A percentile compares a stretch with the other conserved stretches of the same genome.
Conservation (phyloP, 768 basidiomycete genomes). For the Phylloporus sp. region DNA sequence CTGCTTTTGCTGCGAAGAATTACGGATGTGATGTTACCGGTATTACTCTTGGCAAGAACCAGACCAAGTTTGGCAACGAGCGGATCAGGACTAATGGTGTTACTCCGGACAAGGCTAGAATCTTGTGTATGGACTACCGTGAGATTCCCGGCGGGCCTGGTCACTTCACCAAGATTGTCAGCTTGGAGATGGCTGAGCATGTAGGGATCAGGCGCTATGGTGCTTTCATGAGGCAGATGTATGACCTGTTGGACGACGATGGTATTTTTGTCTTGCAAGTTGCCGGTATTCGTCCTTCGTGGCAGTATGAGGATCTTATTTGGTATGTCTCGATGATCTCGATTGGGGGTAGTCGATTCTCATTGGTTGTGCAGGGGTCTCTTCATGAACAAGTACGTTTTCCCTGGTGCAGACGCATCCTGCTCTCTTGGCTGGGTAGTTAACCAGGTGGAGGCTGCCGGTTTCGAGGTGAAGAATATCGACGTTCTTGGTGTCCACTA, state of each 20-base stretch:
- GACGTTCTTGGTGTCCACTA: slow-evolving; percentile 98
- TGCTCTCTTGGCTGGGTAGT: slow-evolving; percentile 96
- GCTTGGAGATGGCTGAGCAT: slow-evolving; percentile 99
- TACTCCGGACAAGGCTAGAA: slow-evolving; percentile 70
- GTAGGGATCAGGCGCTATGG: slow-evolving; percentile 93
- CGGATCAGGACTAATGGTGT: slow-evolving; percentile 80
- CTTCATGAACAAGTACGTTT: slow-evolving; percentile 98
- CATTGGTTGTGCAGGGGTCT: slow-evolving; percentile 58
- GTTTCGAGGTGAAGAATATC: slow-evolving; percentile 94
- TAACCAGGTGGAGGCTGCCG: slow-evolving; percentile 78
- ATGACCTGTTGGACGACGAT: slow-evolving; percentile 90
- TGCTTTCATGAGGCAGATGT: slow-evolving; percentile 86
- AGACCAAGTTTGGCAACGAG: slow-evolving; percentile 88
- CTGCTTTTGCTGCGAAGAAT: slow-evolving; percentile 95
- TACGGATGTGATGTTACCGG: slow-evolving; percentile 96
- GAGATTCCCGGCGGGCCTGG: slow-evolving; percentile 76
- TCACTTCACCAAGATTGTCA: slow-evolving; percentile 90
- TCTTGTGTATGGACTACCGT: slow-evolving; percentile 90
- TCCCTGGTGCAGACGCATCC: slow-evolving; percentile 97
- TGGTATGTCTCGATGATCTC: slow-evolving; percentile 49
- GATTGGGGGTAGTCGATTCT: neutral
- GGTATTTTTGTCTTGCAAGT: slow-evolving; percentile 96
- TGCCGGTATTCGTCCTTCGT: slow-evolving; percentile 90
- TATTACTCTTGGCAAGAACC: slow-evolving; percentile 87
- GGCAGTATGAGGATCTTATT: slow-evolving; percentile 98